A percentile compares a stretch with the other conserved stretches of the same genome.
Evolutionary conservation across 78 protist species (phyloP).

Genomic region (Pigoraptor vietnamica): DNA sequence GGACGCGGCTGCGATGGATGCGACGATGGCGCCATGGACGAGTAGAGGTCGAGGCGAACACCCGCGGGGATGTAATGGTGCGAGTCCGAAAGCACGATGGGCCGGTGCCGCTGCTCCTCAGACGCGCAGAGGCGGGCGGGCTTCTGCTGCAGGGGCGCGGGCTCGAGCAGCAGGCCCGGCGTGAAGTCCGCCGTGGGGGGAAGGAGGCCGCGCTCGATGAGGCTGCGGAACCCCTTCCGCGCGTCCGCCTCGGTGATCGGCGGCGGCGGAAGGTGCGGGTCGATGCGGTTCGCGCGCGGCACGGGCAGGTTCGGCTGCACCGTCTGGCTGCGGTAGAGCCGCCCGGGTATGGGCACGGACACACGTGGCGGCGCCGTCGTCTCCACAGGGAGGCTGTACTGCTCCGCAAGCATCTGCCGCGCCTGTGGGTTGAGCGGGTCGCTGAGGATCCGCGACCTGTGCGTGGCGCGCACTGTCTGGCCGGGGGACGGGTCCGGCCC

Average conservation of each 20-base stretch:
- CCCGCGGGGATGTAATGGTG: neutral
- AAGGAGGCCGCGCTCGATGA: neutral
- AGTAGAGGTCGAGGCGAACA: neutral
- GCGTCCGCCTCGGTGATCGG: neutral
- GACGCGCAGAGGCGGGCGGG: neutral
- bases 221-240: neutral
- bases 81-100: neutral
- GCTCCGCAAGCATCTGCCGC: neutral
- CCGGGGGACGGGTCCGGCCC: neutral
- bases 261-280: neutral
- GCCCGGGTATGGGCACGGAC: neutral
- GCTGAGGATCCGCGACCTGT: neutral
- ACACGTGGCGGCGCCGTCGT: too few species aligned
- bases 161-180: neutral
- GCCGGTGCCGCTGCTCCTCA: neutral
- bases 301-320: neutral
- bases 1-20: neutral
- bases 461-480: neutral
- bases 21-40: neutral
- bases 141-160: neutral
- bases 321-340: neutral
- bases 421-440: neutral
- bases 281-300: neutral
- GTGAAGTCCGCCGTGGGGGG: neutral
- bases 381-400: neutral